phyloP scores from a whole-genome alignment of 768 basidiomycete genomes.

The Solioccasus polychromus region DNA sequence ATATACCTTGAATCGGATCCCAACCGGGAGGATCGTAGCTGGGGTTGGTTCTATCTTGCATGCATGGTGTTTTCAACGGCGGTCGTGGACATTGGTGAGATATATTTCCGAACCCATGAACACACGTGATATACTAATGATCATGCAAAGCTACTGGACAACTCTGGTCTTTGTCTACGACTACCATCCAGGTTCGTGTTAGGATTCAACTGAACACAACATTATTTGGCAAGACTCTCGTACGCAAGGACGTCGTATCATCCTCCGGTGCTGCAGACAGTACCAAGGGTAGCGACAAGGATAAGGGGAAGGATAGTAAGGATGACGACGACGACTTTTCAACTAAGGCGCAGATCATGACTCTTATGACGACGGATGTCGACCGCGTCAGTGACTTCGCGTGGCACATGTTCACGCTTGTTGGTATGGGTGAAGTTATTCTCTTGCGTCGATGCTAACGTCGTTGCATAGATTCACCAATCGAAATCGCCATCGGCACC shows the following conservation, averaged over 20 bases:
- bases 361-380: constrained; percentile 92
- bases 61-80: constrained; percentile 48
- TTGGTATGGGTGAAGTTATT: constrained; percentile 45
- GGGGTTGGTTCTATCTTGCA: constrained; percentile 74
- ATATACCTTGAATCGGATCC: constrained; percentile 64
- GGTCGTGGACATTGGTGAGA: constrained; percentile 41
- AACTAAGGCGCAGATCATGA: constrained; percentile 84
- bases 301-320: constrained; percentile 14
- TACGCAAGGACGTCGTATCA: constrained; percentile 80
- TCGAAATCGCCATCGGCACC: constrained; percentile 74
- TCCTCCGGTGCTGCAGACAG: constrained; percentile 38
- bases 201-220: constrained; percentile 80
- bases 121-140: constrained; percentile 6
- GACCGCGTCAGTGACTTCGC: constrained; percentile 85
- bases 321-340: constrained; percentile 55
- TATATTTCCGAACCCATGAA: background rate
- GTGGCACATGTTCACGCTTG: constrained; percentile 72
- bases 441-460: background rate
- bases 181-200: constrained; percentile 65
- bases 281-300: constrained; percentile 20
- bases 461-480: constrained; percentile 57
- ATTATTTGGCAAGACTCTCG: constrained; percentile 81
- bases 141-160: constrained; percentile 56
- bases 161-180: constrained; percentile 68
- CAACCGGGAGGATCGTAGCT: constrained; percentile 49